phyloP scores from a whole-genome alignment of 2,329 filamentous ascomycete genomes.

The Fusarium neocosmosporiellum region DNA sequence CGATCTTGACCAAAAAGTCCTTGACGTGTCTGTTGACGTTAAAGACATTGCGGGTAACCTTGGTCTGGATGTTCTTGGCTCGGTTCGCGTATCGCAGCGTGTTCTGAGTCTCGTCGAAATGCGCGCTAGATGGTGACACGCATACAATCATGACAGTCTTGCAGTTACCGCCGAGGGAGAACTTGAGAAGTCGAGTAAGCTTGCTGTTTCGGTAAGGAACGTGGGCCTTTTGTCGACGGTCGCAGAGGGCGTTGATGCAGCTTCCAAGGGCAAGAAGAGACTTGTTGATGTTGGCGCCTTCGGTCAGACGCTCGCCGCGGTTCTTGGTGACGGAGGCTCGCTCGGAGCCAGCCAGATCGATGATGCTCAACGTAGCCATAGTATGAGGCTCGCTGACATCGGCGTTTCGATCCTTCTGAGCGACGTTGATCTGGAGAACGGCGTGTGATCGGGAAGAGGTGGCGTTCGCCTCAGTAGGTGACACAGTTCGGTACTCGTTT shows the following conservation, averaged over 20 bases:
- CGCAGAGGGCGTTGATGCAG: slow-evolving; percentile 98
- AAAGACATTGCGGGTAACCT: slow-evolving; percentile 98
- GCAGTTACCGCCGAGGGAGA: slow-evolving; percentile 97
- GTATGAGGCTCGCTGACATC: slow-evolving; percentile 94
- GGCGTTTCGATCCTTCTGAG: slow-evolving; percentile 93
- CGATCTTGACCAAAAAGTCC: slow-evolving; percentile 98
- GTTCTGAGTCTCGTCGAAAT: slow-evolving; percentile 98
- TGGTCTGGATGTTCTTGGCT: slow-evolving; percentile 99
- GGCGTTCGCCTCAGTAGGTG: slow-evolving; percentile 95
- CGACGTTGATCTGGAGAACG: slow-evolving; percentile 95
- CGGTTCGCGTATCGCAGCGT: slow-evolving; percentile 96
- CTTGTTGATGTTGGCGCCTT: slow-evolving; percentile 99
- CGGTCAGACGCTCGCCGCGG: slow-evolving; percentile 86
- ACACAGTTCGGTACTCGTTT: slow-evolving; percentile 95
- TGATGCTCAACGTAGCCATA: slow-evolving; percentile 98
- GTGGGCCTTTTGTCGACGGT: slow-evolving; percentile 90
- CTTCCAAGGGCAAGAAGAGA: slow-evolving; percentile 93
- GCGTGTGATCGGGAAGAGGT: slow-evolving; percentile 98
- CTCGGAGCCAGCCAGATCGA: slow-evolving; percentile 96
- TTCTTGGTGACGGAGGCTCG: slow-evolving; percentile 97
- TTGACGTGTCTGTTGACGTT: slow-evolving; percentile 99
- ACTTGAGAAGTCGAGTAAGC: slow-evolving; percentile 93
- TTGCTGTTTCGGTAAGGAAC: slow-evolving; percentile 99
- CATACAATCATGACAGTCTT: slow-evolving; percentile 99
- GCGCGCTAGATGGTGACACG: slow-evolving; percentile 93